Evolutionary conservation across 2,329 filamentous ascomycete species (phyloP), one percentile per base, ranked within the genome.

Genomic region (Chalaropsis thielavioides): DNA sequence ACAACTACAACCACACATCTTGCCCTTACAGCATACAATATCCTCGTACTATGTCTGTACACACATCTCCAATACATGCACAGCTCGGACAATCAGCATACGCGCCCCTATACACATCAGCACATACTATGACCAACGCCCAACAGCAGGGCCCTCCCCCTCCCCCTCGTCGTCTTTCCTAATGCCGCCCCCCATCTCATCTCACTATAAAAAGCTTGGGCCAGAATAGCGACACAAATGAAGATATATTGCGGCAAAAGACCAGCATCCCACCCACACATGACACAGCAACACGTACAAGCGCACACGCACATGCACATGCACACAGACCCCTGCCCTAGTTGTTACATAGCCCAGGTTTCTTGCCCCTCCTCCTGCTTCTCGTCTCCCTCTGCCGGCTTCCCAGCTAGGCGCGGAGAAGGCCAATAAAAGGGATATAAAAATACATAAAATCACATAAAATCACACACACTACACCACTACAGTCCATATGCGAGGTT

Each of bases 241-340:
- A 43, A 51, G 46, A 13, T 49, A 51, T 51, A 22, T 17, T 40
- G 54, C 22, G 40, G 54, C 38, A 64, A 35, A 51, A 35, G 35
- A 35, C 27, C 27, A 17, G 3, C 35, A 38, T 58, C 15, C 27
- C 54, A 58, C 27, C 54, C 54, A 58, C 54, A 51, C 46, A 51
- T 17, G 24, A 27, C 46, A 24, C 51, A 58, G 6, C 54, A 31
- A 31, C 54, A 58, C 54, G n/a, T n/a, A 31, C 24, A 56, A 13
- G 6, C 7, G 22, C 13, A 13, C 46, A 35, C 27, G 27, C 31
- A n/a, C 54, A 58, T 10, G 38, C 54, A 38, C 31, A 31, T n/a
- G 27, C 54, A 38, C 54, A 58, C 54, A 58, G 54, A 58, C 54
- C 54, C 54, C 31, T 58, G 54, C 54, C 54, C 31, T 58, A 27